Base-by-base conservation (phyloP, 306 rosid genomes). In the Citrullus amarus region DNA sequence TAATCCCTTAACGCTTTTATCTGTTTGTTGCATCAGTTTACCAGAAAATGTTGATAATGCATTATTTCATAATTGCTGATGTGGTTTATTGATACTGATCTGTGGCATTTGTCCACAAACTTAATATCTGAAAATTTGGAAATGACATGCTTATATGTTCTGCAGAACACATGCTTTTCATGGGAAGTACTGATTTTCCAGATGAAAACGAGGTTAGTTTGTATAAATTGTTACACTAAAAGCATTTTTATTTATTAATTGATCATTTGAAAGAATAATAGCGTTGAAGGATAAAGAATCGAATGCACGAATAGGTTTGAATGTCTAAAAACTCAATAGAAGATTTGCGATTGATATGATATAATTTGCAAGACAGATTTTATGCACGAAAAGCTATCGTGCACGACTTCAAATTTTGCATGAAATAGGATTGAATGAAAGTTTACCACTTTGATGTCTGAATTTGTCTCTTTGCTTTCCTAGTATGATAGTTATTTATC, bases 121-220 rank as follows among this genome's bases (percentile, higher is more conserved):
- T n/a, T 38, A 59, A 44, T 61, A 18, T 73, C 30, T n/a, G 22
- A 50, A 8, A 51, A 63, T 41, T 63, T 32, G 20, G 53, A 36
- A 48, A 61, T 77, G n/a, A 13, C 61, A 20, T 56, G 69, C 54
- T 81, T 81, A 32, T 20, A 18, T 84, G 44, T 79, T 81, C 76
- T 90, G 86, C 89, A 95, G 98, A 95, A 82, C 98, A 95, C 84
- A 95, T 95, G 98, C 98, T 95, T 79, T 95, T 95, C 91, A 95
- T 95, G 98, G 98, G 98, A 84, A 95, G 98, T 85, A 83, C 81
- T 41, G 93, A 84, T 36, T 95, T 89, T 89, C 93, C 98, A 7
- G 98, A 95, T 83, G 98, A 95, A 87, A 95, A 95, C 76, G 98
- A 95, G 97, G 98, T 95, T 39, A 81, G 88, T 84, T 84, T 80